These are phyloP conservation scores for Globisporangium okanoganense DNA, from an alignment of 352 stramenopile species.

Conservation along the genomic window DNA sequence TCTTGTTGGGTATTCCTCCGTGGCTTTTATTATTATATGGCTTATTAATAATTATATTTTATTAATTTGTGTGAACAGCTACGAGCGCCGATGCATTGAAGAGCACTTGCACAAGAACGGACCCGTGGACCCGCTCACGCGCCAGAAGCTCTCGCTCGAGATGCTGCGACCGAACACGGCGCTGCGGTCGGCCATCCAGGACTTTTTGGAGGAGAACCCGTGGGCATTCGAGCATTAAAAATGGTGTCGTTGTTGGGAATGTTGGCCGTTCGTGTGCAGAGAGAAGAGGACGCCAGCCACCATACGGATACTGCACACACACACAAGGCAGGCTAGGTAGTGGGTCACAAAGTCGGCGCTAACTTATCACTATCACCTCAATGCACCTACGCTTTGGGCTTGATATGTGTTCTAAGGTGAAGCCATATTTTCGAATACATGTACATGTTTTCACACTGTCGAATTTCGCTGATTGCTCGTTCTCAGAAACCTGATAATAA, in stretches of 20 bases:
- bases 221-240: conserved; percentile 70
- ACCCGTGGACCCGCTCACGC: conserved; percentile 65
- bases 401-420: too few species aligned
- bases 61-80: conserved; percentile 21
- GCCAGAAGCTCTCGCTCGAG: conserved; percentile 53
- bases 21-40: too few species aligned
- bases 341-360: not conserved
- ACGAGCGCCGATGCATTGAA: conserved; percentile 65
- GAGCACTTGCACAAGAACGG: conserved; percentile 66
- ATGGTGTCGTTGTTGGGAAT: not conserved
- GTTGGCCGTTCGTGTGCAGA: not conserved
- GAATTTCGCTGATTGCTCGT: not conserved
- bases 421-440: not conserved
- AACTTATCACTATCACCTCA: conserved; percentile 1
- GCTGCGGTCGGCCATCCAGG: conserved; percentile 64
- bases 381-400: not conserved
- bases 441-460: not conserved
- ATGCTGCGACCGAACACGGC: conserved; percentile 74
- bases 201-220: conserved; percentile 67
- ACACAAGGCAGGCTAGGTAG: not conserved
- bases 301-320: too few species aligned
- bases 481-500: not conserved
- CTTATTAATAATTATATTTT: too few species aligned
- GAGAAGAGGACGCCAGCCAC: not conserved
- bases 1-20: too few species aligned